Conservation (phyloP, 306 rosid genomes). For the Begonia fuchsioides region DNA sequence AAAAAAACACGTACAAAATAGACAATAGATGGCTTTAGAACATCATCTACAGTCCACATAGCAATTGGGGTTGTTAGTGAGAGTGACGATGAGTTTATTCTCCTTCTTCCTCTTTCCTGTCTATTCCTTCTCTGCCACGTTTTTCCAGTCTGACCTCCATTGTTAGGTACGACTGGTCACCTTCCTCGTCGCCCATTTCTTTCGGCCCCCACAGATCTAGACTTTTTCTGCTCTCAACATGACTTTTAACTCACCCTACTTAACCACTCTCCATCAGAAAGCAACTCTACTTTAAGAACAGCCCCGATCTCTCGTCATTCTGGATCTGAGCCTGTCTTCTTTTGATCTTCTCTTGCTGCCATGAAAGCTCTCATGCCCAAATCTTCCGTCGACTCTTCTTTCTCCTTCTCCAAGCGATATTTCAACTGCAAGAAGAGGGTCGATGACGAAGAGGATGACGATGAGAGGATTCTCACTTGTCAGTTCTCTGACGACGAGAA, state of each 20-base stretch:
- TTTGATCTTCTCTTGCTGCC: neutral
- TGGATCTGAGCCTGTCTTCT: neutral
- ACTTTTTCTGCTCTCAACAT: neutral
- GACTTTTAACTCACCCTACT: neutral
- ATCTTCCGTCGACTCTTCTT: slow-evolving; percentile 59
- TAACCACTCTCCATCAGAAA: neutral
- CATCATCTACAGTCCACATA: no score
- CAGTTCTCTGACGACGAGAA: slow-evolving; percentile 20
- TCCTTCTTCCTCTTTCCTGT: no score
- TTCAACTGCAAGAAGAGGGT: slow-evolving; percentile 63
- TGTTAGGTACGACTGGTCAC: slow-evolving; percentile 11
- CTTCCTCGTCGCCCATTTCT: slow-evolving; percentile 4
- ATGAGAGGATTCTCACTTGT: slow-evolving; percentile 30
- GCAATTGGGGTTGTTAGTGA: no score
- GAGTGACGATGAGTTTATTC: no score
- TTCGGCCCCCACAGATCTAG: slow-evolving; percentile 2
- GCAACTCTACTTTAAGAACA: neutral
- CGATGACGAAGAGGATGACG: slow-evolving; percentile 24
- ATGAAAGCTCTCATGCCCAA: slow-evolving; percentile 62
- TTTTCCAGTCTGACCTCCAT: no score
- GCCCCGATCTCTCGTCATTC: no score
- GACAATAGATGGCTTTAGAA: no score
- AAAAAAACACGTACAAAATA: no score
- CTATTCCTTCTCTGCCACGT: no score
- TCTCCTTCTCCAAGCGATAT: slow-evolving; percentile 77